A percentile compares a stretch with the other conserved stretches of the same genome.
phyloP scores from a whole-genome alignment of 2,329 filamentous ascomycete genomes.

The Chaetomiaceae sp. region DNA sequence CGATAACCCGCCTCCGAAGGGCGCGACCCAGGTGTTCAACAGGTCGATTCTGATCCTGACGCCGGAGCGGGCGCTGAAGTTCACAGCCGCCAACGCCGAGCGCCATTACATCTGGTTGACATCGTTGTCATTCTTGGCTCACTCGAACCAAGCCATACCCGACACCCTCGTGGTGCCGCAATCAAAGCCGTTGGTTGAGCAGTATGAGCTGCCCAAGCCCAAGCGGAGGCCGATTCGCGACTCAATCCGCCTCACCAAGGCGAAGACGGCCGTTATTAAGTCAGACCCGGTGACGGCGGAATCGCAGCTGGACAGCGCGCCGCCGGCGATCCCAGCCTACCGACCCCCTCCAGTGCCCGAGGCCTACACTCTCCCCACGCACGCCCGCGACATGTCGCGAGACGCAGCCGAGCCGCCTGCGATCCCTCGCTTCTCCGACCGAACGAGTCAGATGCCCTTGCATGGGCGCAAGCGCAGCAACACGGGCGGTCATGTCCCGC shows the following conservation, averaged over 20 bases:
- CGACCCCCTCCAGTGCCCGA: conserved; percentile 36
- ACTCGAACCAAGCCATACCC: conserved; percentile 75
- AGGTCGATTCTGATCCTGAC: conserved; percentile 93
- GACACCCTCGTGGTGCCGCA: conserved; percentile 57
- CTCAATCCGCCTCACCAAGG: conserved; percentile 84
- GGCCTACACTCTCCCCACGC: conserved; percentile 31
- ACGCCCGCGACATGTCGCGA: conserved; percentile 44
- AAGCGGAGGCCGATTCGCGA: conserved; percentile 65
- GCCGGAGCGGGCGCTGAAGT: conserved; percentile 88
- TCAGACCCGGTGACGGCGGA: conserved; percentile 24
- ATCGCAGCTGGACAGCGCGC: conserved; percentile 36
- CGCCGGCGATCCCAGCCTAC: conserved; percentile 45
- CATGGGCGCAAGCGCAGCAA: conserved; percentile 87
- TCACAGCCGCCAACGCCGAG: conserved; percentile 76
- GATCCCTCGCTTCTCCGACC: conserved; percentile 63
- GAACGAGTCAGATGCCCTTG: conserved; percentile 39
- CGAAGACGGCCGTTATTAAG: conserved; percentile 38
- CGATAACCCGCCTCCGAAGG: conserved; percentile 77
- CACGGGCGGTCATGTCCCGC: conserved; percentile 68
- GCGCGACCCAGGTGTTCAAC: conserved; percentile 63
- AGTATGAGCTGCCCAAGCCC: conserved; percentile 42
- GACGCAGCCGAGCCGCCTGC: conserved; percentile 66
- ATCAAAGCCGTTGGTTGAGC: conserved; percentile 44
- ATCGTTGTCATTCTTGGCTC: conserved; percentile 87
- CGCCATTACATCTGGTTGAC: conserved; percentile 94